phyloP scores from a whole-genome alignment of 768 basidiomycete species.

The Kwoniella sp. region DNA sequence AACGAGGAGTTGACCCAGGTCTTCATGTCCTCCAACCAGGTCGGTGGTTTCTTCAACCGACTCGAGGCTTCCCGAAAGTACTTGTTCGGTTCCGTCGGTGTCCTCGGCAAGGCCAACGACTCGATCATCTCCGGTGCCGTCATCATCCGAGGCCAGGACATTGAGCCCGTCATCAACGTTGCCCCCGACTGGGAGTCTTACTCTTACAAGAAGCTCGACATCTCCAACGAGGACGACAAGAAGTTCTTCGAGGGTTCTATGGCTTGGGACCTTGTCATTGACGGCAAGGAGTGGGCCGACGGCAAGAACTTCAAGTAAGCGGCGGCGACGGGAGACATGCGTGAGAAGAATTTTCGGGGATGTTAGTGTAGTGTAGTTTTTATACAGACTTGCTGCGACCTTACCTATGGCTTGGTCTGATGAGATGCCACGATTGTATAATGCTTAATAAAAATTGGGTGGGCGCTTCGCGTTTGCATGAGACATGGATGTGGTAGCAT shows the following conservation, averaged over 20 bases:
- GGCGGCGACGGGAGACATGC: no score
- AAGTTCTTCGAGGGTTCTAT: constrained; percentile 87
- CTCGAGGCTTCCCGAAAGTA: constrained; percentile 97
- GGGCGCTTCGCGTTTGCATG: background rate
- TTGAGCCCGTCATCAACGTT: constrained; percentile 49
- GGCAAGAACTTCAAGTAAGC: constrained; percentile 57
- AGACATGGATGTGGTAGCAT: no score
- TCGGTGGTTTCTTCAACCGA: constrained; percentile 93
- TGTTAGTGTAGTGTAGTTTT: constrained; percentile 8
- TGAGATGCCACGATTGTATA: constrained; percentile 17
- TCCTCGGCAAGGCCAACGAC: constrained; percentile 77
- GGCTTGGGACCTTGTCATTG: constrained; percentile 88
- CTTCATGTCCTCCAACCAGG: constrained; percentile 91
- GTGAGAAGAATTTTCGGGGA: background rate
- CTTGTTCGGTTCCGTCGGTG: constrained; percentile 89
- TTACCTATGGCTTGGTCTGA: constrained; percentile 1
- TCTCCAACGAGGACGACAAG: constrained; percentile 72
- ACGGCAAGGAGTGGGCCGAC: constrained; percentile 87
- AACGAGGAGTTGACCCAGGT: constrained; percentile 85
- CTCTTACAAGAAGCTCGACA: constrained; percentile 66
- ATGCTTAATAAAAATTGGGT: no score
- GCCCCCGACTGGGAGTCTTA: constrained; percentile 48
- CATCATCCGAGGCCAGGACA: constrained; percentile 73
- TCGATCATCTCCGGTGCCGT: constrained; percentile 79
- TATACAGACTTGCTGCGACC: background rate